Percentiles rank a stretch among this genome's conserved stretches.
Evolutionary conservation across 495 filamentous ascomycete species (phyloP).

Genomic region (Podospora tetraspora): DNA sequence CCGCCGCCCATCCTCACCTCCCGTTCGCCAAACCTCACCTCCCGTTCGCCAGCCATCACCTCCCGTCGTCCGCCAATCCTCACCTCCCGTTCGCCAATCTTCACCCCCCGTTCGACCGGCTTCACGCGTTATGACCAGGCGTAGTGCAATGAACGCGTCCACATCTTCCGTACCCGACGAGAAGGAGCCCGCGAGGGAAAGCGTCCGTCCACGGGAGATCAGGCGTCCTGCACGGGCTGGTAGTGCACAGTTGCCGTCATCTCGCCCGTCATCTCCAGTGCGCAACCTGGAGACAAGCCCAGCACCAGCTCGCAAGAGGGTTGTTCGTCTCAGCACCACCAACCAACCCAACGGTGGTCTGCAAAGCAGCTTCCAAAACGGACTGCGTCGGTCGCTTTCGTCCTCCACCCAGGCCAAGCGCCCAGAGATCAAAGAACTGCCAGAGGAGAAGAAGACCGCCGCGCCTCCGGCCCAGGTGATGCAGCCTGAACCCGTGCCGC

Average conservation of each 20-base stretch:
- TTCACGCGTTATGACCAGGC: conserved; percentile 49
- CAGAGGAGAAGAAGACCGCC: conserved; percentile 26
- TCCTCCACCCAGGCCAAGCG: conserved; percentile 35
- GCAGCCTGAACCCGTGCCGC: conserved; percentile 23
- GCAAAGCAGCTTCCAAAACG: conserved; percentile 21
- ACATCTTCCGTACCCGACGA: conserved; percentile 25
- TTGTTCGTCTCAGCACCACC: conserved; percentile 56
- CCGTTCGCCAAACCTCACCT: conserved; percentile 33
- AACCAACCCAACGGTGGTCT: conserved; percentile 23
- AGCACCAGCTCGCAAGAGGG: conserved; percentile 35
- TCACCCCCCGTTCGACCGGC: conserved; percentile 44
- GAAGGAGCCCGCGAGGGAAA: conserved; percentile 13
- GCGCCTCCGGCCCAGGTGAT: conserved; percentile 7
- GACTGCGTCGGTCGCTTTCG: conserved; percentile 34
- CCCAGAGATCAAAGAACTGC: conserved; percentile 33
- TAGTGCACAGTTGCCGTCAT: conserved; percentile 33
- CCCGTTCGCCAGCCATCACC: conserved; percentile 37
- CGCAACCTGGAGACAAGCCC: conserved; percentile 39
- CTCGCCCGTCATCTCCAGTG: conserved; percentile 34
- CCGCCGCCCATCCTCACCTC: conserved; percentile 35
- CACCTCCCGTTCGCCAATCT: conserved; percentile 42
- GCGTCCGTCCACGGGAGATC: conserved; percentile 24
- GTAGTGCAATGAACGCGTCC: conserved; percentile 33
- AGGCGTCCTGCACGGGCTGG: conserved; percentile 35
- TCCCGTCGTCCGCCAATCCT: conserved; percentile 32